Evolutionary conservation across 495 filamentous ascomycete genomes (phyloP).

Genomic region (Penicillium simplicissimum): DNA sequence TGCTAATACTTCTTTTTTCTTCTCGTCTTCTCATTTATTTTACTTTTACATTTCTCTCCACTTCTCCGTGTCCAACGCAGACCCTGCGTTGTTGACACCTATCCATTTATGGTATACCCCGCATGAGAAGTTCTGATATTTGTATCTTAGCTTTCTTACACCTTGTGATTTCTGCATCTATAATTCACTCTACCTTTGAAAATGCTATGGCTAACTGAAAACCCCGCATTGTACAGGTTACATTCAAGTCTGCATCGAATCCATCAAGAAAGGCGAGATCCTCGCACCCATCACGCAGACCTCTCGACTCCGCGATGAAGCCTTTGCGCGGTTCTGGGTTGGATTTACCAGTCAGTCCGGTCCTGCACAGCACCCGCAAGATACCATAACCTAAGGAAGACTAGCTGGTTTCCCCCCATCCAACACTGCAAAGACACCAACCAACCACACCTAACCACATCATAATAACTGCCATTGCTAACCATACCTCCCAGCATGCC

Average conservation of each 20-base stretch:
- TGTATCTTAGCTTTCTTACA: not conserved
- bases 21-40: too few species aligned
- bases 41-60: too few species aligned
- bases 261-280: constrained; percentile 36
- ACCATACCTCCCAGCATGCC: too few species aligned
- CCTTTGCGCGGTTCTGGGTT: constrained; percentile 48
- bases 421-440: too few species aligned
- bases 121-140: not conserved
- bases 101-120: not conserved
- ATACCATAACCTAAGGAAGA: too few species aligned
- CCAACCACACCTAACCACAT: not conserved
- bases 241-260: constrained; percentile 33
- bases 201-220: not conserved
- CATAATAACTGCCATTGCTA: not conserved
- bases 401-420: too few species aligned
- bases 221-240: constrained; percentile 28
- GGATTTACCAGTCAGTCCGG: constrained; percentile 40
- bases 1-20: too few species aligned
- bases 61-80: too few species aligned
- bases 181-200: not conserved
- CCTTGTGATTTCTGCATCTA: not conserved
- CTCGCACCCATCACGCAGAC: constrained; percentile 41
- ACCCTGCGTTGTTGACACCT: too few species aligned
- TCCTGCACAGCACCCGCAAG: too few species aligned
- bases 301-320: constrained; percentile 39